Evolutionary conservation across 306 rosid genomes (phyloP), one percentile per base, ranked within the genome.

Genomic region (Argentina anserina): DNA sequence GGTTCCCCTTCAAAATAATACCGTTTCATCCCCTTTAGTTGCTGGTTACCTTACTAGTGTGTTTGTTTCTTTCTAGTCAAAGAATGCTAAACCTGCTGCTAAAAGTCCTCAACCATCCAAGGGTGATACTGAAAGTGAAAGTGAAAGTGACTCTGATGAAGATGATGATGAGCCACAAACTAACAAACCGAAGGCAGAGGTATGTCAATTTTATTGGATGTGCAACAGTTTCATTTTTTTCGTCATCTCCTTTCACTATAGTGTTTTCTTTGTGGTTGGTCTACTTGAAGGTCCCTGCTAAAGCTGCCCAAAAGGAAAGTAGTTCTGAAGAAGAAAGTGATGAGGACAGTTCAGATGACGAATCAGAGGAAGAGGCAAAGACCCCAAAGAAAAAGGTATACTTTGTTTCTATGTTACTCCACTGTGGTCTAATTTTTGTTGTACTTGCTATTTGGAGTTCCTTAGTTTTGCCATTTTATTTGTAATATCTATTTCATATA

Each of bases 351-450:
- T 59, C 65, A 7, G 65, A 59, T 0, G 65, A 59, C 15, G 65
- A 59, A 29, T 36, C 28, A 1, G 76, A 41, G 11, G 87, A 79
- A 6, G 80, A 75, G n/a, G 68, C 75, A 13, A 86, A 70, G 73
- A 88, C 87, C 9, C 87, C 90, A 37, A 83, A 65, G 64, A 90
- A 84, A 72, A 78, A 67, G 21, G 97, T 88, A 0, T 34, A 18
- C 2, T 9, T 60, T n/a, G n/a, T n/a, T n/a, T n/a, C n/a, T n/a
- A n/a, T n/a, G n/a, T n/a, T n/a, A n/a, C n/a, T n/a, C n/a, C n/a
- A n/a, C n/a, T n/a, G n/a, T n/a, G n/a, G n/a, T n/a, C n/a, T n/a
- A n/a, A n/a, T n/a, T n/a, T n/a, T n/a, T n/a, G n/a, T n/a, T n/a
- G n/a, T n/a, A n/a, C n/a, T n/a, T n/a, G n/a, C n/a, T n/a, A n/a